phyloP scores from a whole-genome alignment of 139 green algal genomes.

The Bryopsis sp. region DNA sequence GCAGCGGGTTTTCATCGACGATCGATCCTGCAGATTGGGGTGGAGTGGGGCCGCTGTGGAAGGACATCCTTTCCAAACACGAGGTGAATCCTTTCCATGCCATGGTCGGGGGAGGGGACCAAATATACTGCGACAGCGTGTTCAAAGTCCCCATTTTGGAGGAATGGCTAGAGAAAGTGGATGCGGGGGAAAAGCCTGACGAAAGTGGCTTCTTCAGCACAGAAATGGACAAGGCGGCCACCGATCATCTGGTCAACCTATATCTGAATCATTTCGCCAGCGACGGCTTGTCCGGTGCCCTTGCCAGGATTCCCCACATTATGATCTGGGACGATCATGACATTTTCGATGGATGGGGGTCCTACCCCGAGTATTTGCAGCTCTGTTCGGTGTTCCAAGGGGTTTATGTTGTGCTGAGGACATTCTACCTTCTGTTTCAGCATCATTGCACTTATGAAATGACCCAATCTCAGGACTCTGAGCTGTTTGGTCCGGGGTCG shows the following conservation, averaged over 20 bases:
- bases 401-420: not conserved
- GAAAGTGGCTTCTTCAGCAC: not conserved
- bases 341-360: slow-evolving; percentile 20
- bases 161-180: not conserved
- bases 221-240: not conserved
- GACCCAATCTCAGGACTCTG: slow-evolving; percentile 19
- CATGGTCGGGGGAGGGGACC: not conserved
- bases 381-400: slow-evolving; percentile 36
- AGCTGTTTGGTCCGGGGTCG: slow-evolving; percentile 17
- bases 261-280: not conserved
- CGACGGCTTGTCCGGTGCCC: not conserved
- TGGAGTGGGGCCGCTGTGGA: not conserved
- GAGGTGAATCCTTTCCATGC: not conserved
- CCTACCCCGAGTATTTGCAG: slow-evolving; percentile 31
- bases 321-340: slow-evolving; percentile 5
- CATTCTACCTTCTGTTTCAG: slow-evolving; percentile 16
- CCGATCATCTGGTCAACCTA: too few species aligned
- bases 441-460: slow-evolving; percentile 27
- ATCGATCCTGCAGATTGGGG: not conserved
- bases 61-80: not conserved
- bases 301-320: not conserved
- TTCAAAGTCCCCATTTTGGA: not conserved
- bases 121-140: not conserved
- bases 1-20: not conserved
- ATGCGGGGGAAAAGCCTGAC: not conserved